Base-by-base conservation (phyloP, 1,284 basidiomycete genomes). In the Leccinum huronense region DNA sequence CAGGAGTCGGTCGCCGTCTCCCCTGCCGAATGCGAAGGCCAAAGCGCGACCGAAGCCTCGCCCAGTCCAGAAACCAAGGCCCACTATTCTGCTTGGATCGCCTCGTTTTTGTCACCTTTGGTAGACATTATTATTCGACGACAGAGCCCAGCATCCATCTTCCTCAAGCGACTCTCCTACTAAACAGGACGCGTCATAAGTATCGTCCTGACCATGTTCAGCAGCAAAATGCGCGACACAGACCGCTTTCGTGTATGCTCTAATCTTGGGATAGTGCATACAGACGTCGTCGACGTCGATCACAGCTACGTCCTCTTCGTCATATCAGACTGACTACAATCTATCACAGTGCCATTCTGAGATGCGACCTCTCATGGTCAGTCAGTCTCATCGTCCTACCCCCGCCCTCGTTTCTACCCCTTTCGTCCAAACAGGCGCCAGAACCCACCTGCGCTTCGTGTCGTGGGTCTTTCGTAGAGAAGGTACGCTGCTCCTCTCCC, bases 281-380 rank as follows among this genome's bases (percentile, higher is more conserved):
- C 64, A 59, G 9, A 76, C 57, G 7, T 66, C 67, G 36, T 67
- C 67, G 9, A 72, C 30, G 53, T 73, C 64, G 42, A 75, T 62
- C 14, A 7, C 4, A 1, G 27, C 56, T 42, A 67, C 55, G n/a
- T 66, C 61, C 3, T 67, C 67, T 1, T 60, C 64, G 58, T 68
- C 72, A 27, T 27, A 27, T 27, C 23, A 27, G 23, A 27, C 23
- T 27, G 23, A 27, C 23, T 27, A 27, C 23, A 27, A 27, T 27
- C 23, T 27, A 27, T 27, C 23, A 27, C 71, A 91, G 91, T 93
- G 91, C 71, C 81, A 86, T 74, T 83, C 87, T 65, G 91, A 93
- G 77, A 93, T 90, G 88, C 78, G 85, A 60, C 90, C 91, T 2
- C 75, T 92, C 59, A 91, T 92, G 90, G 90, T 91, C 67, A 27